Evolutionary conservation across 2,329 filamentous ascomycete species (phyloP), one percentile per base, ranked within the genome.

Genomic region (Colletotrichum zoysiae): DNA sequence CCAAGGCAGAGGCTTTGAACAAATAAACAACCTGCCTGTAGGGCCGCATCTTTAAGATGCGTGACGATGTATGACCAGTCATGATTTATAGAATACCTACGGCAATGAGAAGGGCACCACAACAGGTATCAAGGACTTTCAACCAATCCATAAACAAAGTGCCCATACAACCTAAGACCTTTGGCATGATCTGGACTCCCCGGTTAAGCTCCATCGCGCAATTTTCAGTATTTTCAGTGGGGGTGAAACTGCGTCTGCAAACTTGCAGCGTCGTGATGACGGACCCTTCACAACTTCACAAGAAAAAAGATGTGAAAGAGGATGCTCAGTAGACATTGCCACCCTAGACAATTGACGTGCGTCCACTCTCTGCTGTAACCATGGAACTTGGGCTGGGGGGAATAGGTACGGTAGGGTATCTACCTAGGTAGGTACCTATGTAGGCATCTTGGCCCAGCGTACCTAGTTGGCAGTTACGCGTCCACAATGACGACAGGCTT

Each of bases 1-100:
- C 87, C 16, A 90, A 89, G 79, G 90, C 89, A 73, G 84, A 90
- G 79, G 89, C 88, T 77, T 76, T 94, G 80, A 93, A 93, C 84
- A 89, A 92, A 78, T 82, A 80, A 68, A 71, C 51, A 57, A 30
- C 16, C 55, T 35, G 50, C 33, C 50, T 11, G 33, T 35, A 30
- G 35, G 20, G 53, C 53, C 42, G 42, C 30, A 62, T 50, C 62
- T 55, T 46, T 18, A 48, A 16, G 63, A 46, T 46, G 57, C 23
- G 53, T 62, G 38, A 65, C 35, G 59, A 61, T 71, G 60, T 71
- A 71, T 56, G 68, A 73, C 46, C 42, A 57, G 26, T 46, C 33
- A 71, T 33, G 57, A 64, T 14, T 33, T 69, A 60, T 70, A 72
- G 55, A 48, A 23, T 44, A 60, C 30, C 3, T 30, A 30, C 38